Percentiles rank a stretch among this genome's conserved stretches.
Evolutionary conservation across 2,329 filamentous ascomycete species (phyloP).

Genomic region (Microcera coccophila): DNA sequence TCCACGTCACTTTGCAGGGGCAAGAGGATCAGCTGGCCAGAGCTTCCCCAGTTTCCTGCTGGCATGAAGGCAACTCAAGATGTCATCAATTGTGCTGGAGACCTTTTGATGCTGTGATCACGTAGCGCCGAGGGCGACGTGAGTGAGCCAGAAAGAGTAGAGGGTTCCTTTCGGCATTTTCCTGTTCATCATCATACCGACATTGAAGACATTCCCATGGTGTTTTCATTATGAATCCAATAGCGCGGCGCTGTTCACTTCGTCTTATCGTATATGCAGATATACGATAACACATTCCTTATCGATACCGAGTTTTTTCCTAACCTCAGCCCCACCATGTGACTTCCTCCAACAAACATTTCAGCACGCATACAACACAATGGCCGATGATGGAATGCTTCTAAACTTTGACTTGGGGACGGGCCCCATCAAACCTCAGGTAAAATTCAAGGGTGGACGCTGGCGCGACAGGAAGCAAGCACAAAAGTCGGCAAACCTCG

Average conservation of each 20-base stretch:
- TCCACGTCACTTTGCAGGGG: not conserved
- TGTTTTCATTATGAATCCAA: not conserved
- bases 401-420: constrained; percentile 83
- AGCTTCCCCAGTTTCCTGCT: not conserved
- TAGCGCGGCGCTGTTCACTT: no score
- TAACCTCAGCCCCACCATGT: not conserved
- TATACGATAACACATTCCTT: constrained; percentile 17
- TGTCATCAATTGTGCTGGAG: no score
- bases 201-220: not conserved
- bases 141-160: no score
- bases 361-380: constrained; percentile 34
- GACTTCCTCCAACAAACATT: no score
- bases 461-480: constrained; percentile 88
- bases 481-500: constrained; percentile 32
- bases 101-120: not conserved
- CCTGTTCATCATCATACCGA: not conserved
- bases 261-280: constrained; percentile 1
- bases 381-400: constrained; percentile 94
- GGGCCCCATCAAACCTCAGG: constrained; percentile 56
- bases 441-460: constrained; percentile 79
- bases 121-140: no score
- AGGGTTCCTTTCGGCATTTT: not conserved
- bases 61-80: no score
- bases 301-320: constrained; percentile 19
- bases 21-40: not conserved